Base-by-base conservation (phyloP, 257 asterid genomes). In the Nicotiana otophora region DNA sequence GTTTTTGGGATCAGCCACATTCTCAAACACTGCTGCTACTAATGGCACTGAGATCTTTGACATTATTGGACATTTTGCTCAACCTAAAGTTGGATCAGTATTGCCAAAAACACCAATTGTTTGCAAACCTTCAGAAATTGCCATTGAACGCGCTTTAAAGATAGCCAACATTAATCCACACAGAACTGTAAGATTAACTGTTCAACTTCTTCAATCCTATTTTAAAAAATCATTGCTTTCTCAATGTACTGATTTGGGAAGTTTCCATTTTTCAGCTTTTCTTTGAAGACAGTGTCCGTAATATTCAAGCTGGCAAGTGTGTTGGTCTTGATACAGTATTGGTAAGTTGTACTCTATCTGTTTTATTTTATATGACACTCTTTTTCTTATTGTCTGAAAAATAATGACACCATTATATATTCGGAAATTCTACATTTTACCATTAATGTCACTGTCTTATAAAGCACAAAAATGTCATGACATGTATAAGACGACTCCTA, bases 271-370 rank as follows among this genome's bases (percentile, higher is more conserved):
- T 80, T 77, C 96, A 96, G 98, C 84, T 96, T 33, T 96, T 96
- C 91, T 94, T 96, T 61, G 98, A 96, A 88, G 99, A 96, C 67
- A 96, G 98, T 58, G 86, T 91, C 17, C 92, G 98, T 55, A 96
- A 96, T 84, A 86, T 92, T 78, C 94, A 88, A 79, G 88, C 98
- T 9, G 99, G 98, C 75, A 96, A 96, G 83, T 90, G 91, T 3
- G 82, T 93, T 16, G 99, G 98, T 10, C 94, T 96, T 46, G 85
- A 93, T 70, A 94, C 99, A 1, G 98, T 96, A 3, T 88, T 94
- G 92, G 99, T 93, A 86, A 86, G 89, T 60, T 5, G 4, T 23
- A 54, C 5, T 30, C 31, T 14, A 3, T 8, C 20, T 9, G 7
- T 42, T 17, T 20, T 14, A 70, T 42, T 70, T 39, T 20, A n/a